Percentiles rank a stretch among this genome's conserved stretches.
Evolutionary conservation across 208 protist species (phyloP).

Genomic region (Trypanosoma platydactyli): DNA sequence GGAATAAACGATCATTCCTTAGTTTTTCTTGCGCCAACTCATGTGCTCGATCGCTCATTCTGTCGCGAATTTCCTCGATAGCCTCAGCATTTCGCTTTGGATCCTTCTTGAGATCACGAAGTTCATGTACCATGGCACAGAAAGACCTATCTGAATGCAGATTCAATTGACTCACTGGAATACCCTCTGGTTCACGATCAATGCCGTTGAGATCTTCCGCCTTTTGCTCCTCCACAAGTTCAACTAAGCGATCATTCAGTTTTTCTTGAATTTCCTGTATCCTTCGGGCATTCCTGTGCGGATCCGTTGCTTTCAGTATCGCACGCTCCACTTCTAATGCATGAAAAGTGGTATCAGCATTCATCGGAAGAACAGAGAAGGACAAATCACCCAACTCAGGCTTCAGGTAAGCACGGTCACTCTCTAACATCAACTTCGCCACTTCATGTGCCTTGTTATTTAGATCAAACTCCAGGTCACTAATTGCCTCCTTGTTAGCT

Average conservation of each 20-base stretch:
- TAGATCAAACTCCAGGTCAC: slow-evolving; percentile 64
- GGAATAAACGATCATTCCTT: slow-evolving; percentile 48
- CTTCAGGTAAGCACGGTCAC: slow-evolving; percentile 73
- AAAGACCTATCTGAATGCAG: slow-evolving; percentile 71
- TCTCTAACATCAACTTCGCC: slow-evolving; percentile 47
- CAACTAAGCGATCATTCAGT: slow-evolving; percentile 42
- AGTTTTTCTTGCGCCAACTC: slow-evolving; percentile 40
- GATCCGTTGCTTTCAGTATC: slow-evolving; percentile 53
- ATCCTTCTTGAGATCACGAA: slow-evolving; percentile 69
- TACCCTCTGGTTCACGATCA: slow-evolving; percentile 44
- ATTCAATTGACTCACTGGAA: slow-evolving; percentile 50
- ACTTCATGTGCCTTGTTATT: slow-evolving; percentile 63
- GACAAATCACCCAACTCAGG: slow-evolving; percentile 60
- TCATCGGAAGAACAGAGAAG: slow-evolving; percentile 59
- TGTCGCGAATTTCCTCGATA: slow-evolving; percentile 37
- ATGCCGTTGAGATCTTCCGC: slow-evolving; percentile 61
- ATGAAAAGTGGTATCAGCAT: slow-evolving; percentile 52
- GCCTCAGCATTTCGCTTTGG: slow-evolving; percentile 38
- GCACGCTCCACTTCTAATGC: slow-evolving; percentile 55
- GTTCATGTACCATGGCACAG: slow-evolving; percentile 62
- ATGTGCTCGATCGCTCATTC: slow-evolving; percentile 54
- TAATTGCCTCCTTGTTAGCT: slow-evolving; percentile 60
- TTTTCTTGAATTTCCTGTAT: slow-evolving; percentile 57
- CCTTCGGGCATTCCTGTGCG: slow-evolving; percentile 25
- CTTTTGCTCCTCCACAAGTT: slow-evolving; percentile 64